Evolutionary conservation across 2,329 filamentous ascomycete species (phyloP).

Genomic region (Neurospora sp.): DNA sequence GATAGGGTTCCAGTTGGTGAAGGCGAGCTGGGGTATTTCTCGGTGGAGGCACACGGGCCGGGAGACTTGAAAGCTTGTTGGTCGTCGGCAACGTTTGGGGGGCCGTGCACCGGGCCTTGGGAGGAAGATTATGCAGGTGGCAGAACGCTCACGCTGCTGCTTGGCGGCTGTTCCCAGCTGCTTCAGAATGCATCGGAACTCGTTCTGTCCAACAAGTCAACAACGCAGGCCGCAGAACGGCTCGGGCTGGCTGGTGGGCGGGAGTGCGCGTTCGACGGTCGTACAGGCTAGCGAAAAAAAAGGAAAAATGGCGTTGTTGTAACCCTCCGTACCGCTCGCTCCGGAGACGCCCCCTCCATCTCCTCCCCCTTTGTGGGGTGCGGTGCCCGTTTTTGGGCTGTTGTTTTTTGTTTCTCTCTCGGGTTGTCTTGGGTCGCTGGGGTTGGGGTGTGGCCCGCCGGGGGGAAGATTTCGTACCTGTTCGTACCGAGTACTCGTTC

Average conservation of each 20-base stretch:
- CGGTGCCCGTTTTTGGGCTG: conserved; percentile 11
- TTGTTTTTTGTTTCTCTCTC: not conserved
- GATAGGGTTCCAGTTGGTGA: conserved; percentile 6
- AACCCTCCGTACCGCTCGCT: conserved; percentile 12
- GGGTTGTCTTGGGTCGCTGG: not conserved
- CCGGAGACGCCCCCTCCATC: conserved; percentile 14
- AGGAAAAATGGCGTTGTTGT: conserved; percentile 13
- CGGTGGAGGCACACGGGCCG: not conserved
- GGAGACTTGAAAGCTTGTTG: not conserved
- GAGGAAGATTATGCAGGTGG: not conserved
- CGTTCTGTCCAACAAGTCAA: not conserved
- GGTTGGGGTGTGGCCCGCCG: not conserved
- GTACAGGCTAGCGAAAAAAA: conserved; percentile 8
- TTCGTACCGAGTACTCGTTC: conserved; percentile 11
- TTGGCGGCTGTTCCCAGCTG: not conserved
- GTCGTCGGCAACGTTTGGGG: not conserved
- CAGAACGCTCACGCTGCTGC: not conserved
- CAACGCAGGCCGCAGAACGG: not conserved
- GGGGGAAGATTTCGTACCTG: not conserved
- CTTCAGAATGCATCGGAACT: not conserved
- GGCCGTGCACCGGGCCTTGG: not conserved
- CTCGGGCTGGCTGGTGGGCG: not conserved
- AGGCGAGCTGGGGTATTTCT: not conserved
- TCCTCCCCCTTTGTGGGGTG: conserved; percentile 10
- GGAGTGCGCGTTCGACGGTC: not conserved